Evolutionary conservation across 768 basidiomycete genomes (phyloP).

Genomic region (Coprinopsis sp.): DNA sequence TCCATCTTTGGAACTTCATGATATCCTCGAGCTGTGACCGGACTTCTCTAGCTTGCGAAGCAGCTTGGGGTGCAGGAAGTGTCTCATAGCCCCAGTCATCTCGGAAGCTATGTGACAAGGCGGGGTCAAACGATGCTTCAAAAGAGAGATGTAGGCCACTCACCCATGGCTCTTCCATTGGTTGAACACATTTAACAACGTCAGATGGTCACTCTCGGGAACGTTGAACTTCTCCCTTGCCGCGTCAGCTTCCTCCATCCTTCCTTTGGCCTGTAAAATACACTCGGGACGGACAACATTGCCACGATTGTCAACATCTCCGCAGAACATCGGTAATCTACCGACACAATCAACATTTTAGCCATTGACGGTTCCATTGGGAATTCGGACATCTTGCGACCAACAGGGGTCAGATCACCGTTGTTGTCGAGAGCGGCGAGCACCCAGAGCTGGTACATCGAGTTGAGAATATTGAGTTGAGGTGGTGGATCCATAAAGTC

Average conservation of each 20-base stretch:
- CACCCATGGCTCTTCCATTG: slow-evolving; percentile 98
- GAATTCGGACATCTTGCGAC: slow-evolving; percentile 98
- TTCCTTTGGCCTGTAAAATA: slow-evolving; percentile 97
- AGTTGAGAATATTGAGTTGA: slow-evolving; percentile 97
- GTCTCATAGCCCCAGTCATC: slow-evolving; percentile 94
- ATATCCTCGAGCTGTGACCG: slow-evolving; percentile 95
- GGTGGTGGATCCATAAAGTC: slow-evolving; percentile 99
- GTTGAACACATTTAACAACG: slow-evolving; percentile 91
- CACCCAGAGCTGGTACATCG: slow-evolving; percentile 99
- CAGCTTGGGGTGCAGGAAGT: slow-evolving; percentile 95
- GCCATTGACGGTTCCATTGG: slow-evolving; percentile 99
- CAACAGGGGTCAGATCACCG: slow-evolving; percentile 89
- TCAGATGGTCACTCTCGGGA: slow-evolving; percentile 96
- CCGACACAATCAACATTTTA: slow-evolving; percentile 96
- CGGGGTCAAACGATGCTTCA: slow-evolving; percentile 5
- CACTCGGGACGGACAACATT: slow-evolving; percentile 96
- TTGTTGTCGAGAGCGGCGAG: slow-evolving; percentile 96
- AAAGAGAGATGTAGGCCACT: slow-evolving; percentile 30
- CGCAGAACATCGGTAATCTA: slow-evolving; percentile 87
- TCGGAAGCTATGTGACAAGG: slow-evolving; percentile 53
- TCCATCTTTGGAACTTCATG: slow-evolving; percentile 99
- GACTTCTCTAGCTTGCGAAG: slow-evolving; percentile 91
- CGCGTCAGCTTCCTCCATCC: slow-evolving; percentile 97
- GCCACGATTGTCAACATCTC: slow-evolving; percentile 99
- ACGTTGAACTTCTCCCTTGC: slow-evolving; percentile 98